A percentile compares a stretch with the other conserved stretches of the same genome.
Conservation (phyloP, 768 basidiomycete species). For the Hydnum rufescens region DNA sequence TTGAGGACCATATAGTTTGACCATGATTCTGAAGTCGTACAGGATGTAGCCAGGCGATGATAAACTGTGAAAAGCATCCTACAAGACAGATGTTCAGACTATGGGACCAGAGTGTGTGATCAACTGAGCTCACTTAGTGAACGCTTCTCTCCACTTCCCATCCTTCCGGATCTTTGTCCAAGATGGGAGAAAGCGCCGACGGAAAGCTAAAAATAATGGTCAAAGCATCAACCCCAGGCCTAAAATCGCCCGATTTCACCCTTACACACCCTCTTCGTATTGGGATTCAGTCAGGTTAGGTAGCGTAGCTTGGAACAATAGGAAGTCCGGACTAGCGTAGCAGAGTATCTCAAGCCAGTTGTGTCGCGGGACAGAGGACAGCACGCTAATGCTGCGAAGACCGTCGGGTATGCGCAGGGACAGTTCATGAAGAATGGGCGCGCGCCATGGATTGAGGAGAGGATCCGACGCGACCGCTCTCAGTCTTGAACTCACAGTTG, state of each 20-base stretch:
- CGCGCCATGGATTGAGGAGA: constrained; percentile 56
- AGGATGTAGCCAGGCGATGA: constrained; percentile 49
- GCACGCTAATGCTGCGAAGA: constrained; percentile 41
- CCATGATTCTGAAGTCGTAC: constrained; percentile 67
- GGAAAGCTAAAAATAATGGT: no score
- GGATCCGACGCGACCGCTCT: constrained; percentile 31
- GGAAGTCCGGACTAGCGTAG: constrained; percentile 38
- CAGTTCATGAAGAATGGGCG: constrained; percentile 43
- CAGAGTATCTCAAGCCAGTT: constrained; percentile 65
- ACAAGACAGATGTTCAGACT: constrained; percentile 8
- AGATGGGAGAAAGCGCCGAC: constrained; percentile 51
- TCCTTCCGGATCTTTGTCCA: constrained; percentile 54
- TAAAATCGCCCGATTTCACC: no score
- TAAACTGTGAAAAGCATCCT: constrained; percentile 45
- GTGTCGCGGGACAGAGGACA: constrained; percentile 43
- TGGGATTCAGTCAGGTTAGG: constrained; percentile 45
- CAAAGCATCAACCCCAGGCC: no score
- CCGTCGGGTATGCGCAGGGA: constrained; percentile 10
- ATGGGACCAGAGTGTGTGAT: constrained; percentile 2
- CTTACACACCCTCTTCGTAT: constrained; percentile 70
- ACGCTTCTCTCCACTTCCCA: constrained; percentile 40
- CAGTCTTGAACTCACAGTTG: constrained; percentile 41
- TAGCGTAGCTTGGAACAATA: constrained; percentile 46
- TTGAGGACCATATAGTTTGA: constrained; percentile 62
- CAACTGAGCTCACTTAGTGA: constrained; percentile 30